Evolutionary conservation across 2,329 filamentous ascomycete genomes (phyloP), one percentile per base, ranked within the genome.

Genomic region (Neoscytalidium dimidiatum): DNA sequence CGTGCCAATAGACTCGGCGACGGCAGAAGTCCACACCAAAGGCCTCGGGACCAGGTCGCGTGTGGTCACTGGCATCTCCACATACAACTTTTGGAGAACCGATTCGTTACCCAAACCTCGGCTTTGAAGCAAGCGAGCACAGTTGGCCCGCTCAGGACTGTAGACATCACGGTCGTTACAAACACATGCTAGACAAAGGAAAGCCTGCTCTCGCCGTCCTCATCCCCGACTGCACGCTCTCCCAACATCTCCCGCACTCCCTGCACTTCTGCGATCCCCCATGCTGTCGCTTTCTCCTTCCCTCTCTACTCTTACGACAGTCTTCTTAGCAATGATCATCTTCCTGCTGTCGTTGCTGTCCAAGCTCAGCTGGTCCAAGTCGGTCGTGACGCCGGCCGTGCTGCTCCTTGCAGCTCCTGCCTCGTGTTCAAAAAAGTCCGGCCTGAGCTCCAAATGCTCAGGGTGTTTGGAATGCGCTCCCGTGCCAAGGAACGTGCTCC

Each of bases 311-410:
- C 67, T 72, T 38, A 76, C 68, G 9, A 73, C 72, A n/a, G 71
- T 73, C 61, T 69, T 71, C 62, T 75, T 75, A 21, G 67, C 70
- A 43, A 76, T 74, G 17, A 74, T 70, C 63, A 73, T 62, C 26
- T 43, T 41, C 26, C 67, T 67, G 21, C 62, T 72, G 38, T 68
- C 69, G 4, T 66, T 66, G 51, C 66, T 67, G 51, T 51, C 51
- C n/a, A 62, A 28, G 57, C 68, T 69, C 26, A 67, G 38, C 21
- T 64, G 49, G 8, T 69, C 64, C 41, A 72, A 67, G n/a, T 72
- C 68, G 17, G 67, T 66, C 23, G 53, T 19, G 2, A 68, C 67
- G 3, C 33, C 58, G 1, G 7, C 33, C 21, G 21, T 29, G 28
- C 38, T 60, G 21, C 29, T 7, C 69, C 71, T 23, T 31, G 31